phyloP scores from a whole-genome alignment of 805 yeast genomes.

The Candida golubevii region DNA sequence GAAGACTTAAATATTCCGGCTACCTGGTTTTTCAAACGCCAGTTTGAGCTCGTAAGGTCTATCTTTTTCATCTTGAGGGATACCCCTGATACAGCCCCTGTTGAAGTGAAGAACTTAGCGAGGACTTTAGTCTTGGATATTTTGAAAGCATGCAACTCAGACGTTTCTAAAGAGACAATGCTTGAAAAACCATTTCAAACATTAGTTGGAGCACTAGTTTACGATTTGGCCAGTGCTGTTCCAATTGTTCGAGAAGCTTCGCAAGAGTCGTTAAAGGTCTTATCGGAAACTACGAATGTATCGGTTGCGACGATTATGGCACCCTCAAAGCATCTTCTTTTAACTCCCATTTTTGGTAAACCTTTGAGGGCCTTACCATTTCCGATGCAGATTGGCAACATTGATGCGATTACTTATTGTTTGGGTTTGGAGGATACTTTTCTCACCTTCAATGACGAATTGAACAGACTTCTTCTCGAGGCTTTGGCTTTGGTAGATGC shows the following conservation, averaged over 20 bases:
- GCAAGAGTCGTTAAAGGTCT: slow-evolving; percentile 59
- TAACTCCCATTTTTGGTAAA: slow-evolving; percentile 94
- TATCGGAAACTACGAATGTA: slow-evolving; percentile 67
- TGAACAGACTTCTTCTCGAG: slow-evolving; percentile 78
- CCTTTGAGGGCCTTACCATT: slow-evolving; percentile 96
- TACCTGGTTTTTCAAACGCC: slow-evolving; percentile 70
- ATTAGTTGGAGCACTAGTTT: slow-evolving; percentile 82
- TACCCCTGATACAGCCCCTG: slow-evolving; percentile 83
- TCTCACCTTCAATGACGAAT: slow-evolving; percentile 81
- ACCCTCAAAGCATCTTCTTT: slow-evolving; percentile 74
- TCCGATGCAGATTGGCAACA: slow-evolving; percentile 98
- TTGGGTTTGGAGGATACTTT: slow-evolving; percentile 76
- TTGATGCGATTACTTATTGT: slow-evolving; percentile 94
- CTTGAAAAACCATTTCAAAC: slow-evolving; percentile 72
- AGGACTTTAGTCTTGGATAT: slow-evolving; percentile 60
- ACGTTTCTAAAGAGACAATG: slow-evolving; percentile 56
- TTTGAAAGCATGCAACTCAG: slow-evolving; percentile 59
- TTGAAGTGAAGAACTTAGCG: slow-evolving; percentile 69
- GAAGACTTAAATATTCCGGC: slow-evolving; percentile 64
- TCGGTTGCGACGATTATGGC: slow-evolving; percentile 72
- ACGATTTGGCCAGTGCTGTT: slow-evolving; percentile 88
- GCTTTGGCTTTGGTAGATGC: slow-evolving; percentile 95
- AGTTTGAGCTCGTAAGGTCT: slow-evolving; percentile 80
- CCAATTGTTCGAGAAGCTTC: slow-evolving; percentile 78
- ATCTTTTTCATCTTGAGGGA: slow-evolving; percentile 88